Conservation (phyloP, 352 stramenopile genomes). For the Phytopythium sindhum region DNA sequence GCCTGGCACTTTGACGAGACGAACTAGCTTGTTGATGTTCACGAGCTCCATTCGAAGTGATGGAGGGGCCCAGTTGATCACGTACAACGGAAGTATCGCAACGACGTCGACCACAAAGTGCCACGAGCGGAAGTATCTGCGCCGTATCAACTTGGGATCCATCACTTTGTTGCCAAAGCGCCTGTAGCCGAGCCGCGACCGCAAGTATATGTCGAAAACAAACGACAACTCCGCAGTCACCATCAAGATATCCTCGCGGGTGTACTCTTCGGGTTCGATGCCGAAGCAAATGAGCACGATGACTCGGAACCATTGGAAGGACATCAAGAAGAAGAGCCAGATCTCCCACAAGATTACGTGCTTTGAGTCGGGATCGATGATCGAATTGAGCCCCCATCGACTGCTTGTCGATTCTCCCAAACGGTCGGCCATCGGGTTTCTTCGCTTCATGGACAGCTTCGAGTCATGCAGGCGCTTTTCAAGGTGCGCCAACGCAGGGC, state of each 20-base stretch:
- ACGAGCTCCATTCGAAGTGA: constrained; percentile 29
- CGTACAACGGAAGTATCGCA: constrained; percentile 35
- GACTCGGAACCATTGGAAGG: constrained; percentile 31
- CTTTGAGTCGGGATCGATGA: constrained; percentile 33
- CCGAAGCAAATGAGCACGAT: constrained; percentile 40
- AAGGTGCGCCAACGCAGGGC: constrained; percentile 30
- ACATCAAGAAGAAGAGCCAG: constrained; percentile 26
- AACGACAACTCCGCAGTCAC: constrained; percentile 36
- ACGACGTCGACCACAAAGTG: constrained; percentile 37
- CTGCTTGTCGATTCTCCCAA: not conserved
- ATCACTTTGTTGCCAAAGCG: constrained; percentile 64
- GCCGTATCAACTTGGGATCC: constrained; percentile 29
- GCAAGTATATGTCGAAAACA: constrained; percentile 40
- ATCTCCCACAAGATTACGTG: constrained; percentile 27
- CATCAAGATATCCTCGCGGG: constrained; percentile 14
- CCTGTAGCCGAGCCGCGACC: constrained; percentile 40
- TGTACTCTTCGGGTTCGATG: not conserved
- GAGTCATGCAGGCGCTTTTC: constrained; percentile 36
- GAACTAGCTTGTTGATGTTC: constrained; percentile 56
- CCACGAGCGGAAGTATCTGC: constrained; percentile 33
- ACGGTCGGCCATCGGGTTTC: not conserved
- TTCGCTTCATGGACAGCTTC: constrained; percentile 30
- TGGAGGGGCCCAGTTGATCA: constrained; percentile 38
- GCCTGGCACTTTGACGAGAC: constrained; percentile 30
- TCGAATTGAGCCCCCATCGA: not conserved